phyloP scores from a whole-genome alignment of 305 asterid genomes.

The Ajuga reptans region DNA sequence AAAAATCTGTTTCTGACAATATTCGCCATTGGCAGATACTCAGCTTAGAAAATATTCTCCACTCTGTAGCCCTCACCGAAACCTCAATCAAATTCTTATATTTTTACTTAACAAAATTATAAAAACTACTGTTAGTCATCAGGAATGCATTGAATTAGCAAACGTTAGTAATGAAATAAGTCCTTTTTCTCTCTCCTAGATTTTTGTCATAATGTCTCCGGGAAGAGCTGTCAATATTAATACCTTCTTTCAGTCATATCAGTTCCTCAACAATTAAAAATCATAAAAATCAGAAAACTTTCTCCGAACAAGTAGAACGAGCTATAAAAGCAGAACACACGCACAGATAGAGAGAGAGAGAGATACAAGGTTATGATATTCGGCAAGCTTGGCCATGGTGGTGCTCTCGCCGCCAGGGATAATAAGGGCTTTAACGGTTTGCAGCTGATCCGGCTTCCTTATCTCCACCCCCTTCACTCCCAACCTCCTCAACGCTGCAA shows the following conservation, averaged over 20 bases:
- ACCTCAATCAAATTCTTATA: not conserved
- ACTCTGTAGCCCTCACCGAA: not conserved
- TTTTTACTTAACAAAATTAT: not conserved
- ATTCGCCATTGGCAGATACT: not conserved
- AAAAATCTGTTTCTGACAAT: not conserved
- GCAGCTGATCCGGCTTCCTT: conserved; percentile 84
- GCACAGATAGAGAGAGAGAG: not conserved
- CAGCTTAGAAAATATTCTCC: not conserved
- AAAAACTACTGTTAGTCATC: too few species aligned
- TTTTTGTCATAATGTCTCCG: too few species aligned
- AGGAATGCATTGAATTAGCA: too few species aligned
- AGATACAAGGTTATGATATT: conserved; percentile 73
- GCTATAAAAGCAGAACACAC: not conserved
- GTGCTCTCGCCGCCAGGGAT: conserved; percentile 99
- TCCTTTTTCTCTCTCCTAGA: too few species aligned
- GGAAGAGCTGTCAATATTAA: too few species aligned
- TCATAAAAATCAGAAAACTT: not conserved
- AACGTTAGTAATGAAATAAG: too few species aligned
- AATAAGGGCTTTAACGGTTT: conserved; percentile 55
- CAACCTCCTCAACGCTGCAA: conserved; percentile 63
- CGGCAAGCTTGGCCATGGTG: conserved; percentile 95
- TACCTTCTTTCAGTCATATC: not conserved
- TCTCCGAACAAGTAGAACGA: not conserved
- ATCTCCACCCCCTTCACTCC: conserved; percentile 87
- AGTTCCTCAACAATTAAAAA: not conserved